Base-by-base conservation (phyloP, 1,139 yeast genomes). In the Wickerhamomyces sp. region DNA sequence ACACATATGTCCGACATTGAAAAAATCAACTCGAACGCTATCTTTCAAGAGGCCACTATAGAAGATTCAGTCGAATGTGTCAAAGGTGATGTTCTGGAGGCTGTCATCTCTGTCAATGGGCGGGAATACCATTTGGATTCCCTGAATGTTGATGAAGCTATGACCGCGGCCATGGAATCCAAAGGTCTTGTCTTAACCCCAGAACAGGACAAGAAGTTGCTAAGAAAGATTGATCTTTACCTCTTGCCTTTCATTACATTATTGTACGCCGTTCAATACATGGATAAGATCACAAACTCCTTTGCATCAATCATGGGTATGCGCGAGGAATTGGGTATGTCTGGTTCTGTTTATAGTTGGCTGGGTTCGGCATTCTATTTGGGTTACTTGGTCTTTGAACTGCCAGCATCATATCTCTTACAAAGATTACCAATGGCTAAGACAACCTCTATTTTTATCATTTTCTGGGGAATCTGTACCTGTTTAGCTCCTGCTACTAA, bases 301-400 rank as follows among this genome's bases (percentile, higher is more conserved):
- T 73, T 71, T 43, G 85, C 86, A 5, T 70, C 86, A 1, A 70
- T 81, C 39, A 67, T 80, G 63, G 81, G 81, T 0, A 52, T 77
- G 21, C 59, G 72, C 45, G 55, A 53, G 4, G 76, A 69, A 42
- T 60, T 74, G 42, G 47, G 68, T 7, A 74, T 78, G 82, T 54
- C 50, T 15, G 79, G 80, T 22, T 58, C 65, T 36, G 65, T 65
- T 60, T 78, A 77, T 53, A 63, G 77, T 7, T 77, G 81, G 81
- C 68, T 70, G 14, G 81, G 78, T 27, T 64, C 78, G 12, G 67
- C 78, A 1, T 78, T 78, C 45, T 78, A 78, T 52, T 53, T 75
- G 32, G 81, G 81, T 7, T 75, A 73, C 42, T 54, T 76, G 34
- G 57, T 58, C 14, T 74, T 72, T 54, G 76, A 71, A 47, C 62